phyloP scores from a whole-genome alignment of 2,329 filamentous ascomycete genomes.

The Teratosphaeria nubilosa region DNA sequence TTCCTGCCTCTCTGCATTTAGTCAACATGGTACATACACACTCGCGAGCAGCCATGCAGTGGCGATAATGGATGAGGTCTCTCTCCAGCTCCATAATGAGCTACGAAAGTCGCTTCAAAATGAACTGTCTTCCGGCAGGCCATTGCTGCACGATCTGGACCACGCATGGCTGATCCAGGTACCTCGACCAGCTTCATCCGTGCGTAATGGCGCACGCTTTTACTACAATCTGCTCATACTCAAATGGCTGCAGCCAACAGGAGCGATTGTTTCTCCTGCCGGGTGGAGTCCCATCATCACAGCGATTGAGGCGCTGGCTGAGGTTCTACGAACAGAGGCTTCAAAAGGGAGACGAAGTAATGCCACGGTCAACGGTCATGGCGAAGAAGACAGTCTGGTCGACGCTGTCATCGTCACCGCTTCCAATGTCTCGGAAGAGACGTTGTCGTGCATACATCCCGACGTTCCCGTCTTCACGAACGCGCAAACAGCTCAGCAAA shows the following conservation, averaged over 20 bases:
- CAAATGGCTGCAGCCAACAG: constrained; percentile 42
- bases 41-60: constrained; percentile 6
- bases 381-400: constrained; percentile 29
- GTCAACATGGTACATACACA: not conserved
- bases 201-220: constrained; percentile 34
- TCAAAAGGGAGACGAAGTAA: constrained; percentile 10
- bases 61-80: constrained; percentile 19
- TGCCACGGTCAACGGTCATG: constrained; percentile 7
- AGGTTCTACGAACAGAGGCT: constrained; percentile 37
- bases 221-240: constrained; percentile 58
- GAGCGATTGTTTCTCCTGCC: not conserved
- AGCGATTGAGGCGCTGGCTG: constrained; percentile 45
- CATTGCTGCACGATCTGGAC: constrained; percentile 54
- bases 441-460: constrained; percentile 44
- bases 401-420: constrained; percentile 49
- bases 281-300: constrained; percentile 32
- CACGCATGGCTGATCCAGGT: constrained; percentile 59
- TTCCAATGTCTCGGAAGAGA: constrained; percentile 24
- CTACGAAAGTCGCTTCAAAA: constrained; percentile 31
- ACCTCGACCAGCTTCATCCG: constrained; percentile 40
- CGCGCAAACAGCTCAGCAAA: constrained; percentile 45
- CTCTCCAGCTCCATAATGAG: constrained; percentile 33
- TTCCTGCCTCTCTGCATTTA: not conserved
- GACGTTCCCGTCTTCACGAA: constrained; percentile 51
- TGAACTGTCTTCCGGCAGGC: constrained; percentile 34